Base-by-base conservation (phyloP, 345 rosid genomes). In the Psidium friedrichsthalianum region DNA sequence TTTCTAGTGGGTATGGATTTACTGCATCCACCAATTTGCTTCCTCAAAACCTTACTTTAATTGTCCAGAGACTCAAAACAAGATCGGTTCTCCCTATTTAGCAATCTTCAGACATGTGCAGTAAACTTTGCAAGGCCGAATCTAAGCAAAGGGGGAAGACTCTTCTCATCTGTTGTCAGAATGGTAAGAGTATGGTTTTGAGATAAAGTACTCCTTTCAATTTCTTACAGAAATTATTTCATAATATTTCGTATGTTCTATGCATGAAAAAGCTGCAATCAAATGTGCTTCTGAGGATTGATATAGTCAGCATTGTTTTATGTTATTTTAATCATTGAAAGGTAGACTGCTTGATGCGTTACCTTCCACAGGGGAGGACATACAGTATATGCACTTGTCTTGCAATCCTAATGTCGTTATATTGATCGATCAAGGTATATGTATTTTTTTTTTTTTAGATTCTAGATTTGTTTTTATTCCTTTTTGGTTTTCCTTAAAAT, bases 311-410 rank as follows among this genome's bases (percentile, higher is more conserved):
- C 47, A 32, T 69, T 69, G n/a, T 24, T 32, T 36, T 12, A 8
- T n/a, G 78, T 18, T 2, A 0, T 69, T 69, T 69, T 69, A 36
- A 44, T 69, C 47, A 69, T 69, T 11, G 13, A 69, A 24, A 32
- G 78, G n/a, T n/a, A 69, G 44, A 18, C 18, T 3, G 24, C 47
- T 69, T 58, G 27, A n/a, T 51, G 55, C 51, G 24, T 83, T 44
- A 27, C 53, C n/a, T n/a, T 56, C 87, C 27, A 25, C 92, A 96
- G 99, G n/a, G 81, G 99, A 95, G 89, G 98, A 97, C 87, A 93
- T 95, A n/a, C 42, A 94, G 99, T 47, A 90, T 94, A 82, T 94
- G 99, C 52, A 90, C n/a, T n/a, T 92, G 95, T 86, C 92, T 97
- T 74, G 98, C 99, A 80, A 94, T 95, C 91, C 88, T 97, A 92